Base-by-base conservation (phyloP, 208 protist species). In the Phytomonas francai region DNA sequence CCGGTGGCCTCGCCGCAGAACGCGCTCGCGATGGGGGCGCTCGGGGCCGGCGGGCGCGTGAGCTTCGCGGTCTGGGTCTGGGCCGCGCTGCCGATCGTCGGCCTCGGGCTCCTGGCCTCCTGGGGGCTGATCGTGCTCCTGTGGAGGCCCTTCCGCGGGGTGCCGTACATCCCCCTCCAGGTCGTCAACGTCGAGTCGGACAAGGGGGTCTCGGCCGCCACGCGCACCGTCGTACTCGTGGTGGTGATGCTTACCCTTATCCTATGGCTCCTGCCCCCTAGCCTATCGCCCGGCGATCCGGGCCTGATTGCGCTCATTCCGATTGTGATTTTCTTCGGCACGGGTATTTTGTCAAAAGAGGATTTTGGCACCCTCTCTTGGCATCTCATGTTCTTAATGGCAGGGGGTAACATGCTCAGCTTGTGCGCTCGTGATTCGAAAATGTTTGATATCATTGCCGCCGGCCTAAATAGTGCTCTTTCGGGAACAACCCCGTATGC, bases 1-100 rank as follows among this genome's bases (percentile, higher is more conserved):
- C 95, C 95, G 28, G 96, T 97, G 62, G 92, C 94, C 8, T 97
- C 92, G 9, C 95, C 95, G 59, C 94, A 97, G 81, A 98, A 97
- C 80, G 95, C 92, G 19, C 84, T 97, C 9, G 89, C 93, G n/a
- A 83, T 97, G 56, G 80, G 78, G 8, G 79, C 83, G 27, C 81
- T 97, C 14, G 77, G 78, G 66, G 16, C 45, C 19, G 87, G 89
- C 68, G 81, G 89, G 63, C 81, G 85, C 31, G 81, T 97, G 4
- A 87, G 81, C 30, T 97, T 97, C 67, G 77, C 81, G 22, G 56
- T 73, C 74, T 97, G 93, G 93, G 85, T 93, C 22, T 72, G 68
- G 25, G 79, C 94, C 59, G 86, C 89, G 42, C 74, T 94, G 42
- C 94, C 94, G 27, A 59, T 97, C n/a, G 88, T 88, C 3, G 49